Conservation (phyloP, 805 yeast genomes). For the Maudiozyma saulgeensis region DNA sequence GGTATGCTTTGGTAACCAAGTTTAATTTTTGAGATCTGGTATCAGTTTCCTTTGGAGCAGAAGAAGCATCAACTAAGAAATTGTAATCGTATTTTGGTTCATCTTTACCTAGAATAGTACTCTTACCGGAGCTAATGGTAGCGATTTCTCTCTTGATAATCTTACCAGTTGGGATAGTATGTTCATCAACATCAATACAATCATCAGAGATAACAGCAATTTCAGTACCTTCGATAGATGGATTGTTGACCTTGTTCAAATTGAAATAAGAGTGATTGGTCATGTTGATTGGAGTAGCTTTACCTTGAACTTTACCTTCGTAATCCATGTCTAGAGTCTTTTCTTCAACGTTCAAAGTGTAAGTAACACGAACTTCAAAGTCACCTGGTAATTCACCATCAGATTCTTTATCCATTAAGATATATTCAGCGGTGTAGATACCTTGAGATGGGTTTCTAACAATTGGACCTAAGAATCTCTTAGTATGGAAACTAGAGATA, state of each 20-base stretch:
- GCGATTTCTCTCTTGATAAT: constrained; percentile 22
- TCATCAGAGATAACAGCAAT: constrained; percentile 32
- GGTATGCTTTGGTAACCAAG: constrained; percentile 35
- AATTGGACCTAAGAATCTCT: constrained; percentile 45
- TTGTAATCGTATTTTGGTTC: constrained; percentile 37
- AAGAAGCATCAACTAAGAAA: constrained; percentile 33
- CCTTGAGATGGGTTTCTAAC: constrained; percentile 27
- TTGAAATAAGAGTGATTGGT: constrained; percentile 61
- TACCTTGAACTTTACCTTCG: constrained; percentile 25
- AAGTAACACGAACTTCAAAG: constrained; percentile 37
- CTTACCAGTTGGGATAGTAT: constrained; percentile 40
- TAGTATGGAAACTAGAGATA: constrained; percentile 40
- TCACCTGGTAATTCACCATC: constrained; percentile 56
- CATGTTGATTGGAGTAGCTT: constrained; percentile 43
- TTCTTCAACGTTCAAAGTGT: constrained; percentile 31
- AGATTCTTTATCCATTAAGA: constrained; percentile 36
- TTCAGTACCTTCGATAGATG: constrained; percentile 32
- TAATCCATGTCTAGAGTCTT: constrained; percentile 41
- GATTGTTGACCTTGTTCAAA: constrained; percentile 28
- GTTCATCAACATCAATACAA: constrained; percentile 35
- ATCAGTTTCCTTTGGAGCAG: constrained; percentile 5
- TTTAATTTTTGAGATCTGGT: constrained; percentile 35
- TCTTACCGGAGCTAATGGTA: constrained; percentile 17
- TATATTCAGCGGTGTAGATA: constrained; percentile 30
- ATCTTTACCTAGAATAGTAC: constrained; percentile 24